phyloP scores from a whole-genome alignment of 169 alveolate species.

The Plasmodium sp. region DNA sequence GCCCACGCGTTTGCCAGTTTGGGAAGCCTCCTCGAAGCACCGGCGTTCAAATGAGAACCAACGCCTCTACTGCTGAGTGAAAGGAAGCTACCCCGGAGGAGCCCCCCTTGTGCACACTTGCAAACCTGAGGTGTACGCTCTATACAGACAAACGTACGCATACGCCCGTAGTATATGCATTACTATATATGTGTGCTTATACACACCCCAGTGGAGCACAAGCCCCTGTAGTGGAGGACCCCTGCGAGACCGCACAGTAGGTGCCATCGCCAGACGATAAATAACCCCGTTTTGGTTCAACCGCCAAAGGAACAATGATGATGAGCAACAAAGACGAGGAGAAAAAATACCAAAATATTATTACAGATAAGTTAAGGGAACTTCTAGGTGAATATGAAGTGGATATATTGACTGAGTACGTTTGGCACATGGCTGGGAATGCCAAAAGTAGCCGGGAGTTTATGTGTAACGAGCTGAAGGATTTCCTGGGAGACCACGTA shows the following conservation, averaged over 20 bases:
- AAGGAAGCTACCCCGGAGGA: background rate
- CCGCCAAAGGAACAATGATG: slow-evolving; percentile 13
- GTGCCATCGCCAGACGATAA: background rate
- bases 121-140: background rate
- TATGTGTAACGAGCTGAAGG: slow-evolving; percentile 56
- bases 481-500: slow-evolving; percentile 73
- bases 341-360: slow-evolving; percentile 38
- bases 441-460: slow-evolving; percentile 36
- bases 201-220: background rate
- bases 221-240: background rate
- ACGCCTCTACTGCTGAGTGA: background rate
- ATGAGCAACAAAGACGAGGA: slow-evolving; percentile 24
- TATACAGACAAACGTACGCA: background rate
- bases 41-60: background rate
- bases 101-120: background rate
- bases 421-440: slow-evolving; percentile 74
- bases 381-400: slow-evolving; percentile 72
- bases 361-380: slow-evolving; percentile 60
- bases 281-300: background rate
- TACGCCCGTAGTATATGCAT: background rate
- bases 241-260: background rate
- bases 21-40: background rate
- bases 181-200: background rate
- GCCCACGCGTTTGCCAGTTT: background rate
- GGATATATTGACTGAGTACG: slow-evolving; percentile 69